phyloP scores from a whole-genome alignment of 129 eudicot genomes.

The Flaveria sonorensis region DNA sequence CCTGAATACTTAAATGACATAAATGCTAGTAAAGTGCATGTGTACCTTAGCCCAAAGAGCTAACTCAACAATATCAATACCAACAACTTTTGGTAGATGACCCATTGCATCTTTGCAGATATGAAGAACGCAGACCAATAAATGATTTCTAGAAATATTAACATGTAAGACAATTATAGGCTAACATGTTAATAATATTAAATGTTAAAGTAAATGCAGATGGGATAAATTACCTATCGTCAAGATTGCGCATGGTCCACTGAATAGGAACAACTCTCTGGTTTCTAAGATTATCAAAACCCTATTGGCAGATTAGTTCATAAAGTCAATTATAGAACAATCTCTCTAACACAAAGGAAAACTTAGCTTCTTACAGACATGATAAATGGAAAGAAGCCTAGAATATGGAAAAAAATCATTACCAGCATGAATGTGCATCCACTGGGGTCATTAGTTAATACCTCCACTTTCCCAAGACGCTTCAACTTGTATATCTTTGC shows the following conservation, averaged over 20 bases:
- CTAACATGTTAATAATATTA: conserved; percentile 11
- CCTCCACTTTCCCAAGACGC: conserved; percentile 89
- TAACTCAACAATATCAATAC: conserved; percentile 95
- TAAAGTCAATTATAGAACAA: conserved; percentile 24
- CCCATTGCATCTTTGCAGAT: conserved; percentile 77
- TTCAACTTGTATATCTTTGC: conserved; percentile 91
- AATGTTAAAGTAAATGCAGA: conserved; percentile 9
- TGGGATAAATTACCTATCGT: conserved; percentile 63
- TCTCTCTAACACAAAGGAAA: conserved; percentile 12
- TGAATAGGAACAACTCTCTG: conserved; percentile 88
- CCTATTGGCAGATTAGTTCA: conserved; percentile 48
- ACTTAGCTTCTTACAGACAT: conserved; percentile 3
- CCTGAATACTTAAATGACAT: background rate
- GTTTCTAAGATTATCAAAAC: conserved; percentile 85
- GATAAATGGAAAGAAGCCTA: conserved; percentile 18
- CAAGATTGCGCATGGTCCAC: conserved; percentile 97
- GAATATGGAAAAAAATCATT: conserved; percentile 25
- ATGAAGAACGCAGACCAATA: conserved; percentile 67
- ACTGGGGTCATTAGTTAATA: conserved; percentile 69
- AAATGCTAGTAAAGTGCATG: background rate
- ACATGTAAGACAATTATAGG: conserved; percentile 14
- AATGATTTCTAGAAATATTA: conserved; percentile 64
- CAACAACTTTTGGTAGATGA: conserved; percentile 84
- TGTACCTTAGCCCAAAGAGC: conserved; percentile 96
- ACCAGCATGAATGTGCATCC: conserved; percentile 96